These are phyloP conservation scores for Hanseniaspora valbyensis DNA, from an alignment of 805 yeast species.

Conservation along the genomic window DNA sequence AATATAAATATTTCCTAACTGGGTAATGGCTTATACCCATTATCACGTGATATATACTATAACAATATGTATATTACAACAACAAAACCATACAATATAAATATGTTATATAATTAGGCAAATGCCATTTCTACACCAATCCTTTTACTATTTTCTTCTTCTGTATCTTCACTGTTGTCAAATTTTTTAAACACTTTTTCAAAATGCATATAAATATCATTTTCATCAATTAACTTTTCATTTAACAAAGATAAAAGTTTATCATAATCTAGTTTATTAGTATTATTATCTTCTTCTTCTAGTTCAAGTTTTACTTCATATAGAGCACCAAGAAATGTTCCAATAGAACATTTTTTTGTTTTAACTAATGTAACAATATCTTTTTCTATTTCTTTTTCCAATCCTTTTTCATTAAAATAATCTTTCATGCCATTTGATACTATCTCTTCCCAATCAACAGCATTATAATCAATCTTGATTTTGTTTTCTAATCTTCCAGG, in stretches of 20 bases:
- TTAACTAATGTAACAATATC: conserved; percentile 16
- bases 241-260: neutral
- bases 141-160: neutral
- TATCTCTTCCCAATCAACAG: conserved; percentile 63
- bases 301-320: neutral
- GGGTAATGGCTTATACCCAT: too few relatives aligned
- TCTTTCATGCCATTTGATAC: conserved; percentile 28
- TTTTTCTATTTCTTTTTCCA: neutral
- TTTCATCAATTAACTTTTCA: neutral
- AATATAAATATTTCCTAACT: too few relatives aligned
- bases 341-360: conserved; percentile 2
- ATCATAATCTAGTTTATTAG: too few relatives aligned
- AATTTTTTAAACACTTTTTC: neutral
- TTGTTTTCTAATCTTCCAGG: conserved; percentile 95
- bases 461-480: conserved; percentile 67
- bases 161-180: neutral
- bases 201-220: neutral
- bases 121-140: neutral
- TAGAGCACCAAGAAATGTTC: neutral
- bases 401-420: conserved; percentile 7
- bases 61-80: too few relatives aligned
- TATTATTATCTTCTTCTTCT: neutral
- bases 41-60: too few relatives aligned
- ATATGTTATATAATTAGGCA: too few relatives aligned
- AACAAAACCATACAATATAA: too few relatives aligned